A percentile compares a stretch with the other conserved stretches of the same genome.
phyloP scores from a whole-genome alignment of 305 asterid genomes.

The Solanum hybrid region DNA sequence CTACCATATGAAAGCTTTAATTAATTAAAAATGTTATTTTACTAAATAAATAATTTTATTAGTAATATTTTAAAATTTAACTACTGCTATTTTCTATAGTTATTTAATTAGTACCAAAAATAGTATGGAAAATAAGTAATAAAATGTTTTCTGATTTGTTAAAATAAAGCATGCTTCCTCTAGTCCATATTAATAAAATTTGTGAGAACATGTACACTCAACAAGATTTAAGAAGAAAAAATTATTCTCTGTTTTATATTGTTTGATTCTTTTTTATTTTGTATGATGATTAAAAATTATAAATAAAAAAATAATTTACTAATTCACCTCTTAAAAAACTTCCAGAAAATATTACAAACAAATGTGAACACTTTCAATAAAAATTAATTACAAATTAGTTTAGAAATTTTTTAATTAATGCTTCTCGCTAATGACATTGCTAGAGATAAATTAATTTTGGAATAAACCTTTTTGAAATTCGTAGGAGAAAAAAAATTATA shows the following conservation, averaged over 20 bases:
- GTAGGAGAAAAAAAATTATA: not conserved
- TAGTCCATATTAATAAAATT: not conserved
- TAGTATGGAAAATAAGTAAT: not conserved
- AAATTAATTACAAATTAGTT: too few species aligned
- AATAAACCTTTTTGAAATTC: too few species aligned
- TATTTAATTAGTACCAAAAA: not conserved
- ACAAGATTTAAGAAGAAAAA: too few species aligned
- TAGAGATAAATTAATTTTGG: not conserved
- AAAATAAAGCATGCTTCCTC: not conserved
- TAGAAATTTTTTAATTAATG: too few species aligned
- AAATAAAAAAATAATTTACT: not conserved
- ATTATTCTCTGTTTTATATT: not conserved
- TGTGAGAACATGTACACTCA: not conserved
- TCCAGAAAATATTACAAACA: too few species aligned
- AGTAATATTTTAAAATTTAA: too few species aligned
- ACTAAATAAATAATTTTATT: not conserved
- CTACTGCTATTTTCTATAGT: not conserved
- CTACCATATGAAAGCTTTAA: not conserved
- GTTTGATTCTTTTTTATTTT: not conserved
- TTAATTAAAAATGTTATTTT: not conserved
- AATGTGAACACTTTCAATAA: too few species aligned
- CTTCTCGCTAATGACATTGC: not conserved
- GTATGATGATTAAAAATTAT: not conserved
- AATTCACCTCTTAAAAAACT: too few species aligned
- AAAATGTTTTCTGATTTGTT: not conserved